A percentile compares a stretch with the other conserved stretches of the same genome.
Conservation (phyloP, 1,284 basidiomycete species). For the Tilletia setariae region DNA sequence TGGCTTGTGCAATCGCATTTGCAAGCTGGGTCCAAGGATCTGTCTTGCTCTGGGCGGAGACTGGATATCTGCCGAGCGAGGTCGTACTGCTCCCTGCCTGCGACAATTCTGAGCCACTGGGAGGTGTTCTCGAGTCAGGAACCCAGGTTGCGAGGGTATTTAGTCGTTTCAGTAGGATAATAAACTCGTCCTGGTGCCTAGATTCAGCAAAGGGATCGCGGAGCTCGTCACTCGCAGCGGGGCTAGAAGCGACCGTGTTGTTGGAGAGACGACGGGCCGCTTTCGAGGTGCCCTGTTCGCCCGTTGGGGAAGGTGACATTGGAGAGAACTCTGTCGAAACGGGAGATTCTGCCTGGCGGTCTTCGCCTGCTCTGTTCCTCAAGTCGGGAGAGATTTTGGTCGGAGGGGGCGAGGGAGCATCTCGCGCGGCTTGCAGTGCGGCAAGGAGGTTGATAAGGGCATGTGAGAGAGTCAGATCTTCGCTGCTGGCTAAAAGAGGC, state of each 20-base stretch:
- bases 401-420: not conserved
- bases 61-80: not conserved
- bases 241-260: not conserved
- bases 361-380: not conserved
- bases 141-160: not conserved
- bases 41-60: not conserved
- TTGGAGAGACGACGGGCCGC: not conserved
- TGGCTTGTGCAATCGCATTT: not conserved
- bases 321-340: not conserved
- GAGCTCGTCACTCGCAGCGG: constrained; percentile 8
- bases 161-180: not conserved
- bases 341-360: not conserved
- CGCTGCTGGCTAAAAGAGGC: constrained; percentile 13
- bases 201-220: constrained; percentile 3
- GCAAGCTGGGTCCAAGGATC: not conserved
- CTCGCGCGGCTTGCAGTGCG: not conserved
- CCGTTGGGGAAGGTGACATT: not conserved
- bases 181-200: constrained; percentile 9
- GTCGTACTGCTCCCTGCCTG: no score
- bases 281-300: not conserved
- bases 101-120: no score
- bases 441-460: not conserved
- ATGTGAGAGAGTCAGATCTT: constrained; percentile 1
- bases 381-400: not conserved
- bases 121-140: not conserved